A percentile compares a stretch with the other conserved stretches of the same genome.
These are phyloP conservation scores for Mucor ambiguus DNA, from an alignment of 371 early-diverging fungal species.

Conservation along the genomic window DNA sequence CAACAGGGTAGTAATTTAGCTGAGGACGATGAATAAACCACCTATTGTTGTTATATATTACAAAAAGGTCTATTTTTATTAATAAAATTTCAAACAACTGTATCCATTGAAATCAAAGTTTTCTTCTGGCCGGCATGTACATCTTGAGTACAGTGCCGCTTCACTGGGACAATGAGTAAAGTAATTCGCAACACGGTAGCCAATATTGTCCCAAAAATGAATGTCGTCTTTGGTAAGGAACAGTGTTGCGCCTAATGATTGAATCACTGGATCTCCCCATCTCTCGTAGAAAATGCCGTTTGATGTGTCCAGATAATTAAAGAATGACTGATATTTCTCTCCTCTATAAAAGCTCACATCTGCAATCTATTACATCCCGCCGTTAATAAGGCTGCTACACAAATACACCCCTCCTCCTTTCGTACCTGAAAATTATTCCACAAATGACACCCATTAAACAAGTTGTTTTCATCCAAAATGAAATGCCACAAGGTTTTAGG, in stretches of 20 bases:
- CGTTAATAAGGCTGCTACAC: neutral
- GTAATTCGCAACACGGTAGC: slow-evolving; percentile 41
- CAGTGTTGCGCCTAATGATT: slow-evolving; percentile 39
- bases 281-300: slow-evolving; percentile 96
- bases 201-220: slow-evolving; percentile 50
- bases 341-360: slow-evolving; percentile 44
- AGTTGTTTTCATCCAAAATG: slow-evolving; percentile 51
- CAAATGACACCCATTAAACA: slow-evolving; percentile 80
- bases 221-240: slow-evolving; percentile 44
- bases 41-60: neutral
- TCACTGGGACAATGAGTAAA: slow-evolving; percentile 44
- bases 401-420: neutral
- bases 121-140: slow-evolving; percentile 41
- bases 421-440: slow-evolving; percentile 67
- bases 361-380: slow-evolving; percentile 32
- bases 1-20: neutral
- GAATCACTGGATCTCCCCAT: slow-evolving; percentile 55
- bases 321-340: slow-evolving; percentile 74
- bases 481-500: slow-evolving; percentile 39
- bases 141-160: slow-evolving; percentile 25
- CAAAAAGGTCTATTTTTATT: slow-evolving; percentile 1
- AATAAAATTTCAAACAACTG: slow-evolving; percentile 43
- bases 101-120: slow-evolving; percentile 48
- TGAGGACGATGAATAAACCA: slow-evolving; percentile 10
- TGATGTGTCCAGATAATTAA: slow-evolving; percentile 75